Evolutionary conservation across 352 stramenopile species (phyloP), one percentile per base, ranked within the genome.

Genomic region (Phytophthora europaea): DNA sequence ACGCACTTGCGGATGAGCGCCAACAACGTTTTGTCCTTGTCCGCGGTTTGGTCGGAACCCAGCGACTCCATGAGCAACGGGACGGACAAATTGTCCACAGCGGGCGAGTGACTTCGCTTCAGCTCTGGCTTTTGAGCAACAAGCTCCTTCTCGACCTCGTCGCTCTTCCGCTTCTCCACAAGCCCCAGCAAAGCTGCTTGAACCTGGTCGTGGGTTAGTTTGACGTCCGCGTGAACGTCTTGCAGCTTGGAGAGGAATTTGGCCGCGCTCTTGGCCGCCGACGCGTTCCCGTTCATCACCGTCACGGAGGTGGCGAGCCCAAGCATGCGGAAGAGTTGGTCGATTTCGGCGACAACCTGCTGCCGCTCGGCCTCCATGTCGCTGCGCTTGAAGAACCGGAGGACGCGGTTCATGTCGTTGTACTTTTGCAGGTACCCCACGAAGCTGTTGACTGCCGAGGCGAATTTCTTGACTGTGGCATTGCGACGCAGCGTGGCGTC

Each of bases 261-360:
- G 5, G 28, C 60, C 18, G 59, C 70, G 28, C 74, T 73, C 18
- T 65, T 57, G 23, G 65, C 58, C 18, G 67, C 48, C 10, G 34
- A 73, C 10, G 38, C 26, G 9, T 70, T 61, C 9, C 47, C 40
- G 26, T 76, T 55, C 66, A 77, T 73, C 40, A 82, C 68, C 3
- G 52, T 65, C 9, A 54, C 72, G 3, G 63, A 69, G 4, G 70
- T 76, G 15, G 79, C 63, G 15, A 85, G 59, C 16, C 76, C 73
- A 1, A 85, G 70, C 53, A 85, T 62, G 36, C 70, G 70, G 51
- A 85, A 76, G 15, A 83, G 51, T n/a, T 72, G 71, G 55, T 83
- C 78, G 52, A 84, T 77, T 28, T 81, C 75, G 40, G 74, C 60
- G 13, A 81, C 64, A 12, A 82, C 56, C 10, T 56, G 16, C 10